A percentile compares a stretch with the other conserved stretches of the same genome.
These are phyloP conservation scores for Hippophae gyantsensis DNA, from an alignment of 306 rosid genomes.

Conservation along the genomic window DNA sequence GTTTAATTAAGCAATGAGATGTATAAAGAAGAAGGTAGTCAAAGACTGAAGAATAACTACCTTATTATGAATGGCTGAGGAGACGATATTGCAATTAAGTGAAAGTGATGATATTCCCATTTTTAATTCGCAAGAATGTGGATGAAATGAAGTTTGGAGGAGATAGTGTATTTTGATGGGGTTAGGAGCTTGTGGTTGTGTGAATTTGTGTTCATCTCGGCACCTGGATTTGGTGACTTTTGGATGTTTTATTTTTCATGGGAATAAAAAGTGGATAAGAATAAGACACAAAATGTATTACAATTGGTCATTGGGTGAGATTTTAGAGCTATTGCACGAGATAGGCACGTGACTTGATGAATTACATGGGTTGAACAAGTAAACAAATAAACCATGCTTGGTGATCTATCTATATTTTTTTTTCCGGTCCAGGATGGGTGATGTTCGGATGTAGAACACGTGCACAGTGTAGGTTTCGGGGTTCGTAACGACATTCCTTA, in stretches of 20 bases:
- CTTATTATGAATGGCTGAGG: conserved; percentile 47
- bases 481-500: too few species aligned
- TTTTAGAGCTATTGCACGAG: conserved; percentile 1
- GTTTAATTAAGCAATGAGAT: not conserved
- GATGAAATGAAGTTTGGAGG: not conserved
- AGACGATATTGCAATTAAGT: conserved; percentile 29
- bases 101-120: conserved; percentile 70
- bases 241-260: not conserved
- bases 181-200: conserved; percentile 17
- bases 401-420: too few species aligned
- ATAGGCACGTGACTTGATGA: conserved; percentile 10
- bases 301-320: not conserved
- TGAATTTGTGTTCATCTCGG: not conserved
- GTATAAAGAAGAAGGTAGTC: not conserved
- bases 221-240: not conserved
- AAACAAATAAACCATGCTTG: too few species aligned
- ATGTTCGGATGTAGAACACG: too few species aligned
- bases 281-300: conserved; percentile 2
- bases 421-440: too few species aligned
- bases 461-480: too few species aligned
- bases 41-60: conserved; percentile 16
- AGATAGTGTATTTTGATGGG: conserved; percentile 11
- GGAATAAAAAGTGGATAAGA: conserved; percentile 2
- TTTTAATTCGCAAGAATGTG: conserved; percentile 14
- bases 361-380: too few species aligned